Conservation (phyloP, 192 early-diverging fungal species). For the Obelidium mucronatum region DNA sequence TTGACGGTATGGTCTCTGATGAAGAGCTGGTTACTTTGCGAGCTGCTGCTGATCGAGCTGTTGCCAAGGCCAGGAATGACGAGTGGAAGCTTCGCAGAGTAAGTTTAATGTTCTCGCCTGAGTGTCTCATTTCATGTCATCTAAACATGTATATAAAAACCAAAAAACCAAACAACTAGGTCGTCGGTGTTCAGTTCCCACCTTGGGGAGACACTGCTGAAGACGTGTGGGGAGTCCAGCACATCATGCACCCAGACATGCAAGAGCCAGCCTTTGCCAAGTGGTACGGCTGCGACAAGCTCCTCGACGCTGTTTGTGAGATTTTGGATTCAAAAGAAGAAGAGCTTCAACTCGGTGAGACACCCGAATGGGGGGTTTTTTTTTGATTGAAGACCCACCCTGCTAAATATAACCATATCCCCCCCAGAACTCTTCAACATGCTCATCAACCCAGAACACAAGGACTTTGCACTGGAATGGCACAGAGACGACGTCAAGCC, state of each 20-base stretch:
- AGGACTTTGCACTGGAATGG: conserved; percentile 56
- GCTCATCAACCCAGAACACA: conserved; percentile 53
- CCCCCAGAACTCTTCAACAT: conserved; percentile 56
- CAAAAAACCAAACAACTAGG: conserved; percentile 30
- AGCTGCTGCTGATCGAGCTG: conserved; percentile 48
- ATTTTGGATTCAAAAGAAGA: conserved; percentile 40
- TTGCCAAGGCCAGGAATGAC: conserved; percentile 44
- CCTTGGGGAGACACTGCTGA: conserved; percentile 53
- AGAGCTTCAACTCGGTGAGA: conserved; percentile 50
- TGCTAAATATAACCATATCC: not conserved
- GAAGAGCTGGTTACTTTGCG: conserved; percentile 44
- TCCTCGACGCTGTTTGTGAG: conserved; percentile 52
- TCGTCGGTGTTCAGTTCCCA: conserved; percentile 58
- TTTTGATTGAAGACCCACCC: not conserved
- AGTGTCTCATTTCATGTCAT: too few relatives aligned
- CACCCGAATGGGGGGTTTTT: not conserved
- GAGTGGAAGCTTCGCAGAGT: conserved; percentile 51
- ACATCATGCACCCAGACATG: conserved; percentile 56
- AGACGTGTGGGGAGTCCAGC: conserved; percentile 58
- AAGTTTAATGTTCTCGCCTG: conserved; percentile 24
- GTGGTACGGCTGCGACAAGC: conserved; percentile 51
- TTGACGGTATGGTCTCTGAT: conserved; percentile 48
- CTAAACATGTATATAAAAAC: not conserved
- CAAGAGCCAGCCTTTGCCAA: conserved; percentile 51
- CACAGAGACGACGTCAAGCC: conserved; percentile 53